Conservation (phyloP, 371 early-diverging fungal genomes). For the Mortierella sp. region DNA sequence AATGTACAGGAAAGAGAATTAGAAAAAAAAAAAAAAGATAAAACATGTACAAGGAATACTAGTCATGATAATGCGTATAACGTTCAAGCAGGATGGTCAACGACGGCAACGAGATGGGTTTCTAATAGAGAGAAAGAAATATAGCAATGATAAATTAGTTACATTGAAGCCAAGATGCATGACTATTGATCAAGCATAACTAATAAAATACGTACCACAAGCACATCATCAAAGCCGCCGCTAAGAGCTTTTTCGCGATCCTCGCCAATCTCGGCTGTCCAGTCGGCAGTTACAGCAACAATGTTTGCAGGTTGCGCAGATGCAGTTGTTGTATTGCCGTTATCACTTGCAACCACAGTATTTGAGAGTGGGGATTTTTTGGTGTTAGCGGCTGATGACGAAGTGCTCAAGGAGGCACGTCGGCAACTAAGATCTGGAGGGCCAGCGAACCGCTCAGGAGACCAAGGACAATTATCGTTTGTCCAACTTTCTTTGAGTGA, state of each 20-base stretch:
- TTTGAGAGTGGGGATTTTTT: neutral
- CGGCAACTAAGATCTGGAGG: constrained; percentile 12
- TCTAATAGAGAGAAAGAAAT: constrained; percentile 8
- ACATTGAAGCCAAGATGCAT: neutral
- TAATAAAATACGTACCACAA: constrained; percentile 28
- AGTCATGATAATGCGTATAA: constrained; percentile 23
- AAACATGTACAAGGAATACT: neutral
- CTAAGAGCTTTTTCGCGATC: constrained; percentile 42
- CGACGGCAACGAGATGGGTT: constrained; percentile 51
- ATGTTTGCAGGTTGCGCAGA: constrained; percentile 24
- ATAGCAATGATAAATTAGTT: neutral
- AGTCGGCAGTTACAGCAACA: constrained; percentile 51
- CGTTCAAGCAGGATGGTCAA: constrained; percentile 33
- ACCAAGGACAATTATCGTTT: constrained; percentile 28
- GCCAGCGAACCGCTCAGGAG: constrained; percentile 36
- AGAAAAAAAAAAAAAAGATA: constrained; percentile 3
- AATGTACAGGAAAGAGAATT: constrained; percentile 2
- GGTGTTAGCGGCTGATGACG: neutral
- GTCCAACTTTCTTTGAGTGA: constrained; percentile 11
- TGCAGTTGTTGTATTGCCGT: neutral
- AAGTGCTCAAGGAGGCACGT: constrained; percentile 9
- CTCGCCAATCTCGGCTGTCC: constrained; percentile 46
- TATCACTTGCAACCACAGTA: neutral
- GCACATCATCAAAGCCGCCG: constrained; percentile 50
- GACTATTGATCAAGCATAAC: neutral